Evolutionary conservation across 2,329 filamentous ascomycete genomes (phyloP), one percentile per base, ranked within the genome.

Genomic region (Dryadomyces sulphureus): DNA sequence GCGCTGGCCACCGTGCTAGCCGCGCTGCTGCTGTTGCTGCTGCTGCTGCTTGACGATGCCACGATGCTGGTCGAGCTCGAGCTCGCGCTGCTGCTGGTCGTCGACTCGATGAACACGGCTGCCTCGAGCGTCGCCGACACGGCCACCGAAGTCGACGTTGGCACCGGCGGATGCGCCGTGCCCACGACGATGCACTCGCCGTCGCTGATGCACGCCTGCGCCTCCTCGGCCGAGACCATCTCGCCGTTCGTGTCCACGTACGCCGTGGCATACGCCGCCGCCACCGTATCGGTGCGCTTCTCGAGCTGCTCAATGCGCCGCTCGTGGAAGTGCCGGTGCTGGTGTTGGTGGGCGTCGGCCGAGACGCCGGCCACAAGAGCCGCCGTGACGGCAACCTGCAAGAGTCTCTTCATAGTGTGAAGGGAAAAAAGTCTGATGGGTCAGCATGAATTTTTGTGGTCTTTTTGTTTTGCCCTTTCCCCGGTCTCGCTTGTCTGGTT

Each of bases 171-270:
- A 20, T 62, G 60, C 7, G 71, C 67, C 58, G 77, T 74, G 53
- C 77, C 75, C 40, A 82, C 67, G 42, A 84, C 66, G 41, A 81
- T 69, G 66, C 78, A 92, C 41, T 75, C 73, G 45, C 87, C 84
- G 50, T 81, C 73, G 48, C 72, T 65, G 54, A 96, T 72, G 52
- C 87, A 86, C 46, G 75, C 60, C 65, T 81, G 72, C 45, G 87
- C 87, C 49, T 87, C 73, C 0, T 73, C 63, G 49, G 73, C 64
- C 45, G 69, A 67, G 54, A 94, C 72, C 30, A 66, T 52, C 57
- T 78, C 55, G 50, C 80, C 81, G 50, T 82, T 75, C 45, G 89
- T 67, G 59, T 81, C 52, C 22, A 60, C 72, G 65, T 89, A 95
- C 47, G 81, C 73, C 47, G 80, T 76, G 48, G 65, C 66, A 47